Evolutionary conservation across 169 alveolate species (phyloP).

Genomic region (Plasmodium gallinaceum): DNA sequence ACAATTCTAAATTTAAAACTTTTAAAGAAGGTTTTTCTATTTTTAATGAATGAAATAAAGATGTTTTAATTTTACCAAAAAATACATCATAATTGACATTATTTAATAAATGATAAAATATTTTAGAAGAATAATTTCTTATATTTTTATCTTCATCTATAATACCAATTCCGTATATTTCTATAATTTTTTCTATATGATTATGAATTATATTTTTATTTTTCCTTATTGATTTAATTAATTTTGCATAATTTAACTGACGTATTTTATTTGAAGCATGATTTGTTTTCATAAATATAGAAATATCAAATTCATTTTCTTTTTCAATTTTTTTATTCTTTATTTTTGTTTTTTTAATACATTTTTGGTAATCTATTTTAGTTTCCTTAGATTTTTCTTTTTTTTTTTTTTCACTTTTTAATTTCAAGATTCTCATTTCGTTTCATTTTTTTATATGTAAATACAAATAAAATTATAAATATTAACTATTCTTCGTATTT

Average conservation of each 20-base stretch:
- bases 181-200: constrained; percentile 54
- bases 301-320: constrained; percentile 59
- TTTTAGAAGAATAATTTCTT: constrained; percentile 63
- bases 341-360: constrained; percentile 50
- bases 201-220: constrained; percentile 46
- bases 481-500: background rate
- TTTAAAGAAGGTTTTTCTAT: constrained; percentile 18
- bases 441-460: background rate
- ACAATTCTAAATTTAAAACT: constrained; percentile 48
- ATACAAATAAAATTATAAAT: no score
- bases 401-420: constrained; percentile 65
- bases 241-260: constrained; percentile 55
- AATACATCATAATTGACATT: constrained; percentile 39
- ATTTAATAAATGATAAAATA: constrained; percentile 62
- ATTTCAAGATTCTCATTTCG: constrained; percentile 47
- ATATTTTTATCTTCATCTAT: constrained; percentile 62
- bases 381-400: constrained; percentile 62
- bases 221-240: constrained; percentile 43
- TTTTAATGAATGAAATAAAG: constrained; percentile 62
- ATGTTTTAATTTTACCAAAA: constrained; percentile 57
- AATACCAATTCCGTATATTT: constrained; percentile 61
- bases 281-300: constrained; percentile 62
- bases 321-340: constrained; percentile 25
- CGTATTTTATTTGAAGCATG: constrained; percentile 73
- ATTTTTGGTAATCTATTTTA: constrained; percentile 44